phyloP scores from a whole-genome alignment of 2,329 filamentous ascomycete species.

The Fusarium algeriense region DNA sequence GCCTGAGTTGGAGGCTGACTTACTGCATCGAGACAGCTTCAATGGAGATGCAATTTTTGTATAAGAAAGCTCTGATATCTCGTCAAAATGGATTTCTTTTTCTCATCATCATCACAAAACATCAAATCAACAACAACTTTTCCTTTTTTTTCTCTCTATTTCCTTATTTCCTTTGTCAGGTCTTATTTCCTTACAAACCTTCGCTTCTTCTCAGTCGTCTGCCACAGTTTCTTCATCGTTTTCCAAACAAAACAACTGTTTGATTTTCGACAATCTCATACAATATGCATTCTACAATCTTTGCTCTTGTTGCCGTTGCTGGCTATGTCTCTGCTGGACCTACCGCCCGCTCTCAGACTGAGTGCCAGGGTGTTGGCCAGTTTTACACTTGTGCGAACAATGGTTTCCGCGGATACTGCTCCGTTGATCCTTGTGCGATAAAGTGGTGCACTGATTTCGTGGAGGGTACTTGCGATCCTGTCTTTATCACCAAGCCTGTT shows the following conservation, averaged over 20 bases:
- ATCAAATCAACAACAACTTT: slow-evolving; percentile 17
- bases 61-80: slow-evolving; percentile 14
- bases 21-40: neutral
- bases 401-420: slow-evolving; percentile 32
- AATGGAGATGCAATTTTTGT: neutral
- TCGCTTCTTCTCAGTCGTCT: slow-evolving; percentile 33
- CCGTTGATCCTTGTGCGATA: slow-evolving; percentile 19
- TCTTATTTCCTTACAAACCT: slow-evolving; percentile 38
- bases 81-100: neutral
- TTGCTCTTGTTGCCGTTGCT: slow-evolving; percentile 28
- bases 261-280: slow-evolving; percentile 4
- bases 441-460: slow-evolving; percentile 31
- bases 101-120: slow-evolving; percentile 38
- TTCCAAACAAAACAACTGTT: slow-evolving; percentile 15
- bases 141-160: neutral
- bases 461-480: slow-evolving; percentile 25
- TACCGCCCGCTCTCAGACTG: slow-evolving; percentile 10
- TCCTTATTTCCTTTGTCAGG: slow-evolving; percentile 38
- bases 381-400: slow-evolving; percentile 31
- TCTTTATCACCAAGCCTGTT: slow-evolving; percentile 10
- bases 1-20: neutral
- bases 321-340: slow-evolving; percentile 20
- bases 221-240: slow-evolving; percentile 8
- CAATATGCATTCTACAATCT: slow-evolving; percentile 36
- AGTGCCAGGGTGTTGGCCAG: slow-evolving; percentile 27